Evolutionary conservation across 768 basidiomycete species (phyloP).

Genomic region (Phaeotremella skinneri): DNA sequence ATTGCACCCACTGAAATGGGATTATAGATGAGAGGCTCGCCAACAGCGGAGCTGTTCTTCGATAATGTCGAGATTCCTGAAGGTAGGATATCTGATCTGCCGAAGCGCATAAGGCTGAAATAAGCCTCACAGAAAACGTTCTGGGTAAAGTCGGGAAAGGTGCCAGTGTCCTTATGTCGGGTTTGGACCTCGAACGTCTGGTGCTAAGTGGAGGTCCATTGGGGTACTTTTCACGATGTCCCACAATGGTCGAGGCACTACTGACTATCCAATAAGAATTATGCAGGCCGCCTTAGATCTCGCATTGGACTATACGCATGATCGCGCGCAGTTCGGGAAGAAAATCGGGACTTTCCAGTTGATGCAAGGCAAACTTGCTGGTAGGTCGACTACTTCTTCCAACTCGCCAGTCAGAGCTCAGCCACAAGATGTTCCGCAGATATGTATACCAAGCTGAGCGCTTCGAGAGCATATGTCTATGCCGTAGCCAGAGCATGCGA

Average conservation of each 20-base stretch:
- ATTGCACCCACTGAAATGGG: background rate
- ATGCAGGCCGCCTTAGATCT: slow-evolving; percentile 93
- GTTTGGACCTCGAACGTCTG: slow-evolving; percentile 84
- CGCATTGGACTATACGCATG: slow-evolving; percentile 71
- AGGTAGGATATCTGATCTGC: slow-evolving; percentile 57
- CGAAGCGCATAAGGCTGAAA: slow-evolving; percentile 6
- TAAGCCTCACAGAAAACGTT: slow-evolving; percentile 64
- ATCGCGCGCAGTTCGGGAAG: slow-evolving; percentile 84
- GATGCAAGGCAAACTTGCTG: slow-evolving; percentile 74
- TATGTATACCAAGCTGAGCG: slow-evolving; percentile 91
- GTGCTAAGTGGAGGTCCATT: slow-evolving; percentile 89
- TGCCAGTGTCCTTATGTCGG: slow-evolving; percentile 87
- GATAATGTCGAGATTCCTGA: slow-evolving; percentile 86
- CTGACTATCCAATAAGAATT: slow-evolving; percentile 56
- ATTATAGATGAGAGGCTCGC: slow-evolving; percentile 78
- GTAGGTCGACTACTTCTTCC: slow-evolving; percentile 20
- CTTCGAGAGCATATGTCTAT: slow-evolving; percentile 86
- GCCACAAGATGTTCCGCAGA: slow-evolving; percentile 58
- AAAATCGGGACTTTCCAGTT: slow-evolving; percentile 87
- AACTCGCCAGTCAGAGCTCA: slow-evolving; percentile 36
- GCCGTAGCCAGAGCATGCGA: slow-evolving; percentile 89
- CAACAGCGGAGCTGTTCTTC: slow-evolving; percentile 90
- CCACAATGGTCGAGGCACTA: background rate
- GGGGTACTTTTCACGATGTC: slow-evolving; percentile 57
- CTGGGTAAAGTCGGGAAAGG: slow-evolving; percentile 77